phyloP scores from a whole-genome alignment of 352 stramenopile species.

The Globisporangium rhizosaccharum region DNA sequence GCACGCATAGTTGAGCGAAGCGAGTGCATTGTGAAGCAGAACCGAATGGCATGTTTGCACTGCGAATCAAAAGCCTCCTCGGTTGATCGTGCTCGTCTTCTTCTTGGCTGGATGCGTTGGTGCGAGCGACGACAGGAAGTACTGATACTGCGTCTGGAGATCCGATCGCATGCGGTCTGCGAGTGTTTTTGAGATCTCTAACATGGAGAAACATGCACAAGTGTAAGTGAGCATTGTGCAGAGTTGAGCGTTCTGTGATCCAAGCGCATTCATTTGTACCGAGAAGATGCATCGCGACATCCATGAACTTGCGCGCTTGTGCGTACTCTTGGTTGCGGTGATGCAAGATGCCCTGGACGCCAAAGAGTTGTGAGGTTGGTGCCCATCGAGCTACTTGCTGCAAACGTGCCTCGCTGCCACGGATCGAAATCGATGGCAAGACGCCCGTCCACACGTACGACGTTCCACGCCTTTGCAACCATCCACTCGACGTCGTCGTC shows the following conservation, averaged over 20 bases:
- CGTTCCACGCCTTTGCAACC: conserved; percentile 69
- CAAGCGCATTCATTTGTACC: conserved; percentile 13
- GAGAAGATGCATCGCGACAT: conserved; percentile 32
- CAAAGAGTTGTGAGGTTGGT: not conserved
- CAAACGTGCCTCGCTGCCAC: not conserved
- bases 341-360: conserved; percentile 27
- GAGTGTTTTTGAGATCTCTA: conserved; percentile 29
- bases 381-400: too few relatives aligned
- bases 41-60: not conserved
- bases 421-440: not conserved
- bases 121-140: conserved; percentile 14
- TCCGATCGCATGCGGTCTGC: conserved; percentile 22
- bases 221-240: not conserved
- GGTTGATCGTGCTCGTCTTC: not conserved
- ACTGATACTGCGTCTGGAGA: conserved; percentile 42
- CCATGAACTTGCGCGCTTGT: conserved; percentile 38
- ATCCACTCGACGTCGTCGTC: conserved; percentile 68
- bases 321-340: conserved; percentile 26
- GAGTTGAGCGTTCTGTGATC: not conserved
- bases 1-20: not conserved
- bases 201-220: not conserved
- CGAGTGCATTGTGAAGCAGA: not conserved
- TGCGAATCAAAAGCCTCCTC: not conserved
- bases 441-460: conserved; percentile 28
- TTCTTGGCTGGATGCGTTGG: conserved; percentile 1